Evolutionary conservation across 1,284 basidiomycete genomes (phyloP), one percentile per base, ranked within the genome.

Genomic region (Tilletia setariae): DNA sequence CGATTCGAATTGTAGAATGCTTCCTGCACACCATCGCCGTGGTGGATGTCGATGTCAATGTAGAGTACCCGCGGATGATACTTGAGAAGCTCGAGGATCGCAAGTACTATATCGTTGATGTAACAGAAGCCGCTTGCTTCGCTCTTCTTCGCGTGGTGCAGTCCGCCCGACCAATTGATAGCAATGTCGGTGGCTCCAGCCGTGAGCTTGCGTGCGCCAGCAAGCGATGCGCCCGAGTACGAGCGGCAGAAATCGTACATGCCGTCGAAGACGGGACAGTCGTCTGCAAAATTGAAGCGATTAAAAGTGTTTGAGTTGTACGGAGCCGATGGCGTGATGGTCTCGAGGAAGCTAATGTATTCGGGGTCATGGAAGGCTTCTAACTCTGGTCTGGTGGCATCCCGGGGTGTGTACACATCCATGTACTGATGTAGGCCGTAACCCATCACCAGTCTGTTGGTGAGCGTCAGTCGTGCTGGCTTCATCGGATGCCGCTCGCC

Each of bases 401-500:
- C 86, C 21, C 92, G 88, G 0, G 94, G 94, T 72, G 92, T 90
- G 82, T 92, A 96, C 51, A 97, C 91, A 76, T 94, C 90, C 84
- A 99, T 97, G 78, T 94, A 90, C 79, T 96, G 91, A 85, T 98
- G 94, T 21, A 99, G 85, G 2, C 94, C 95, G 79, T 98, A 99
- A 0, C 94, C 95, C 81, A 96, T 88, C 4, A 98, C 95, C 56
- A 99, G 87, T 4, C 93, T 90, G 78, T 98, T 98, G 7, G 95
- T 98, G 63, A 99, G 84, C 2, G 94, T 94, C 11, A 98, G 84
- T 16, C 96, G 88, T 73, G 97, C 93, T 1, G 95, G 95, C 81
- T 98, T 96, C 95, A 98, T 98, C 1, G 95, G 96, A 85, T 98
- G 95, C 59, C 91, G 87, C 87, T 97, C 93, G 91, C 94, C 81